Evolutionary conservation across 352 stramenopile species (phyloP), one percentile per base, ranked within the genome.

Genomic region (Phytophthora pluvialis): DNA sequence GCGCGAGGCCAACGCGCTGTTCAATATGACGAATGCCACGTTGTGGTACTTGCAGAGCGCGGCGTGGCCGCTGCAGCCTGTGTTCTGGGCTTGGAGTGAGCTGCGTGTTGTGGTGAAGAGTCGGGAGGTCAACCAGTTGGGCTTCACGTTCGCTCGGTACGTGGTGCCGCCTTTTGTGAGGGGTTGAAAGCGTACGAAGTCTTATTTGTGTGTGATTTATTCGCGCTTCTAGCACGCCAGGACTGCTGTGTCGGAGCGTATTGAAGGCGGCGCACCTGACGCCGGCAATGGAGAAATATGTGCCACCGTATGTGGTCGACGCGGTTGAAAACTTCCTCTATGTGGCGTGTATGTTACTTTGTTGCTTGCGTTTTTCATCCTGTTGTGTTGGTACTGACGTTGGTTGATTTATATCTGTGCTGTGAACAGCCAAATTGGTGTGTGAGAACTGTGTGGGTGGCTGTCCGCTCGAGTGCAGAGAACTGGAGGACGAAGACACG

Each of bases 21-120:
- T 86, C 36, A 70, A 81, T 7, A 60, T 86, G 39, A 85, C 72
- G 10, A 75, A 77, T n/a, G 72, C 72, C 16, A 73, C 69, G 38
- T 51, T 95, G 28, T 67, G 57, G 66, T 77, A 89, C 16, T 60
- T 92, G 32, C 63, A 89, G 67, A 75, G 77, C 25, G 77, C 77
- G 29, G 70, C 78, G 26, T 88, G 78, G 72, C 79, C 78, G 7
- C 69, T 95, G 38, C 80, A 77, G 3, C 70, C 81, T 39, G 74
- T 92, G 33, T 91, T 93, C 31, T 95, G 84, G 84, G 79, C 80
- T 1, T 95, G 86, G 84, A 95, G 75, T 43, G 71, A 95, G 49
- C 58, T 95, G 31, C 84, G 84, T 39, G 81, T 90, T 18, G 72
- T 88, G 25, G 68, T 93, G 7, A 59, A 72, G 21, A 87, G 72